Percentiles rank a stretch among this genome's conserved stretches.
Evolutionary conservation across 805 yeast species (phyloP).

Genomic region (Pichia nanzhaoensis): DNA sequence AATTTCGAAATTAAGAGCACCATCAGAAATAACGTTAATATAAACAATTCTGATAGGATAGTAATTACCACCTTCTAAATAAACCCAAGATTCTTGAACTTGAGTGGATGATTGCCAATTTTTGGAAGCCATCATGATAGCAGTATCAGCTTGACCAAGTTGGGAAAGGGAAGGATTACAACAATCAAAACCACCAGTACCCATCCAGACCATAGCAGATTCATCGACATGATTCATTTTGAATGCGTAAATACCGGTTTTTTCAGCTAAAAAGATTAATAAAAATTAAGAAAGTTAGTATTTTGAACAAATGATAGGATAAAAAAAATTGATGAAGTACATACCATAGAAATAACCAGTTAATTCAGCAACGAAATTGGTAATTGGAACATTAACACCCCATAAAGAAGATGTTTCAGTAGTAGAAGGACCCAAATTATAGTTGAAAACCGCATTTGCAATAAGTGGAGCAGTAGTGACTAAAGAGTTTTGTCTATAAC

Average conservation of each 20-base stretch:
- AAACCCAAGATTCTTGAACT: slow-evolving; percentile 9
- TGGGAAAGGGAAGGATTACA: slow-evolving; percentile 18
- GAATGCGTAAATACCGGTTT: slow-evolving; percentile 27
- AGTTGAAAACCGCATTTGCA: slow-evolving; percentile 6
- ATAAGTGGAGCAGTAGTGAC: slow-evolving; percentile 7
- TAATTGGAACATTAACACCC: slow-evolving; percentile 10
- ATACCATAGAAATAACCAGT: slow-evolving; percentile 17
- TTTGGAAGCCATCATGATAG: slow-evolving; percentile 12
- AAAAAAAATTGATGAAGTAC: not conserved
- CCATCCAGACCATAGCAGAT: slow-evolving; percentile 28
- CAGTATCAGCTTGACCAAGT: slow-evolving; percentile 5
- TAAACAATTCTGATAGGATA: slow-evolving; percentile 20
- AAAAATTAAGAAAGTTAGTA: slow-evolving; percentile 1
- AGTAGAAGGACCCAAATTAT: not conserved
- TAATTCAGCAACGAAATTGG: slow-evolving; percentile 13
- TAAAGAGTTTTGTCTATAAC: slow-evolving; percentile 1
- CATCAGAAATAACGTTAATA: slow-evolving; percentile 12
- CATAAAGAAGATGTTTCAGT: not conserved
- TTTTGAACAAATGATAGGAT: slow-evolving; percentile 16
- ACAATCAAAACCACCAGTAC: slow-evolving; percentile 32
- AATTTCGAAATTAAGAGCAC: slow-evolving; percentile 11
- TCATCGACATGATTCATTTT: slow-evolving; percentile 26
- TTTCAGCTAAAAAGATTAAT: slow-evolving; percentile 18
- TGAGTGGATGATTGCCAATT: not conserved
- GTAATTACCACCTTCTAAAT: slow-evolving; percentile 12